Base-by-base conservation (phyloP, 257 asterid species). In the Cruciata laevipes region DNA sequence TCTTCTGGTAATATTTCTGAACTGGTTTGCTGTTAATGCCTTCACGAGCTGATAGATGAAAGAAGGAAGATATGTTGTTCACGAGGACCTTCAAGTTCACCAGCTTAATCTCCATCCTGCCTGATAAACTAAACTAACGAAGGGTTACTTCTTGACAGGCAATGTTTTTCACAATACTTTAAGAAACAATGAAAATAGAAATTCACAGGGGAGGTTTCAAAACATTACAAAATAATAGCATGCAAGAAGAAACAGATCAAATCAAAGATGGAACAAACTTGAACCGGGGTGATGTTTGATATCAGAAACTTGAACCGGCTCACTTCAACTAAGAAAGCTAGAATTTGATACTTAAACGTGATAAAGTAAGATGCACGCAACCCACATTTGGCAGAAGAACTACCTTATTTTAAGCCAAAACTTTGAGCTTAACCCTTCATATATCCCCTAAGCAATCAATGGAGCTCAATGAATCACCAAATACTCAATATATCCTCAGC, bases 31-130 rank as follows among this genome's bases (percentile, higher is more conserved):
- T 63, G 6, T 37, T 66, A 32, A 67, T 71, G 75, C 62, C 72
- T 61, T 75, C 83, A 55, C 24, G 17, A 16, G 75, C 74, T 52
- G 83, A 68, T 49, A 75, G 65, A 51, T 38, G 71, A 31, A 72
- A 71, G 37, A 71, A 78, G 30, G 73, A 60, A n/a, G 83, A 74
- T 57, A 78, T 71, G 4, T 57, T 68, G 71, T 40, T 63, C 32
- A 74, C 69, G 40, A 75, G 80, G 60, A 61, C 70, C 58, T 73
- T 66, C 40, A 73, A 63, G 55, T 47, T 47, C 20, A 47, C 55
- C 66, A 69, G 63, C 49, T 74, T 72, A 61, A 77, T 77, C 77
- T 78, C 83, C 83, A 78, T 78, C 60, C 61, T 42, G 53, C 71
- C 80, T 68, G 30, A 55, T 67, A 56, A 68, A 9, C 44, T n/a